phyloP scores from a whole-genome alignment of 2,329 filamentous ascomycete genomes.

The Fusarium concolor region DNA sequence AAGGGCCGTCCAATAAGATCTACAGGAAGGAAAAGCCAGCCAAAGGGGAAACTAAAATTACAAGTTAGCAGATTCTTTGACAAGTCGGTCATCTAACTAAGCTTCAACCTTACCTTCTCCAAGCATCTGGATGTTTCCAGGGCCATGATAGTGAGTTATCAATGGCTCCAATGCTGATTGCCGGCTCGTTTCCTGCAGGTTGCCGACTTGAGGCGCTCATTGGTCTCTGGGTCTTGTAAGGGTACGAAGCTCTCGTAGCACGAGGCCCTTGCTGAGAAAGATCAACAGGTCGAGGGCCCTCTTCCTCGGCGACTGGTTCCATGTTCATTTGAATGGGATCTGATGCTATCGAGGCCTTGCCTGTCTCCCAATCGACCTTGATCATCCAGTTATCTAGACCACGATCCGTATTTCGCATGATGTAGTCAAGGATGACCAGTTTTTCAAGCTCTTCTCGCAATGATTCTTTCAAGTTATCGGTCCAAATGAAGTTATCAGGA shows the following conservation, averaged over 20 bases:
- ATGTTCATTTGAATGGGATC: slow-evolving; percentile 79
- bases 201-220: slow-evolving; percentile 79
- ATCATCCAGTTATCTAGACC: slow-evolving; percentile 99
- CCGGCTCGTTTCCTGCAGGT: slow-evolving; percentile 61
- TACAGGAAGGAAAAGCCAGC: slow-evolving; percentile 97
- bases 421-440: slow-evolving; percentile 96
- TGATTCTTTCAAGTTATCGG: slow-evolving; percentile 85
- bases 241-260: slow-evolving; percentile 63
- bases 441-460: slow-evolving; percentile 97
- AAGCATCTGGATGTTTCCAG: slow-evolving; percentile 97
- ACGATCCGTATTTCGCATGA: slow-evolving; percentile 98
- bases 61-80: background rate
- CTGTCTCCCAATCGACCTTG: slow-evolving; percentile 86
- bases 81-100: background rate
- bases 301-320: slow-evolving; percentile 59
- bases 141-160: slow-evolving; percentile 99
- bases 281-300: slow-evolving; percentile 72
- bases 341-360: slow-evolving; percentile 86
- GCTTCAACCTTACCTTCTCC: slow-evolving; percentile 63
- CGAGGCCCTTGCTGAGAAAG: slow-evolving; percentile 56
- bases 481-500: slow-evolving; percentile 81
- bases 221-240: slow-evolving; percentile 82
- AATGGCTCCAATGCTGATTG: slow-evolving; percentile 88
- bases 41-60: slow-evolving; percentile 88
- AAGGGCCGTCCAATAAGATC: slow-evolving; percentile 97